phyloP scores from a whole-genome alignment of 495 filamentous ascomycete species.

The Aspergillus indologenus region DNA sequence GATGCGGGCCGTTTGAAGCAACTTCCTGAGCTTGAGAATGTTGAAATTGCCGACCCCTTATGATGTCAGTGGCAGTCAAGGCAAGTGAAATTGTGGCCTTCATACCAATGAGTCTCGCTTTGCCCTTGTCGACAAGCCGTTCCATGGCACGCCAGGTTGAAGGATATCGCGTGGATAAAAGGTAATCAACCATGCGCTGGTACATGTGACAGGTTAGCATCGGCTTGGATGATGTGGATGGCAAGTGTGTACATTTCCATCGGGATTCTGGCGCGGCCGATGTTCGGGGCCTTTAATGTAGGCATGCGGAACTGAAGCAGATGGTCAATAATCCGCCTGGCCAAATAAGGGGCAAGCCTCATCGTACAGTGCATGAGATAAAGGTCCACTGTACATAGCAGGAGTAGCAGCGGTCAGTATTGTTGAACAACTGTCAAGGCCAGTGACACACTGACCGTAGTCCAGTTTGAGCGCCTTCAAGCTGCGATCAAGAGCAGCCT shows the following conservation, averaged over 20 bases:
- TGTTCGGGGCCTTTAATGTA: not conserved
- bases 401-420: not conserved
- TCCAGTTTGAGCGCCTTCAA: not conserved
- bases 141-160: slow-evolving; percentile 4
- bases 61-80: not conserved
- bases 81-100: not conserved
- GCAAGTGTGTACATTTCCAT: not conserved
- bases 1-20: not conserved
- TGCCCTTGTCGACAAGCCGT: slow-evolving; percentile 2
- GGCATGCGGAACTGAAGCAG: not conserved
- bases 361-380: slow-evolving; percentile 1
- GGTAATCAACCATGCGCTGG: not conserved
- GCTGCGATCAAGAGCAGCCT: slow-evolving; percentile 1
- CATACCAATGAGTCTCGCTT: slow-evolving; percentile 1
- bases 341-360: too few relatives aligned
- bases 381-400: not conserved
- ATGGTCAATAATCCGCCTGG: not conserved
- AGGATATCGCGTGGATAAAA: not conserved
- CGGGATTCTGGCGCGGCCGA: not conserved
- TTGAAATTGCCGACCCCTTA: slow-evolving; percentile 7
- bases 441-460: not conserved
- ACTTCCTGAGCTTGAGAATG: not conserved
- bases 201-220: not conserved
- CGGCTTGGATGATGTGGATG: not conserved
- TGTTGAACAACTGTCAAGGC: not conserved